phyloP scores from a whole-genome alignment of 106 monocot species.

The Posidonia australis region DNA sequence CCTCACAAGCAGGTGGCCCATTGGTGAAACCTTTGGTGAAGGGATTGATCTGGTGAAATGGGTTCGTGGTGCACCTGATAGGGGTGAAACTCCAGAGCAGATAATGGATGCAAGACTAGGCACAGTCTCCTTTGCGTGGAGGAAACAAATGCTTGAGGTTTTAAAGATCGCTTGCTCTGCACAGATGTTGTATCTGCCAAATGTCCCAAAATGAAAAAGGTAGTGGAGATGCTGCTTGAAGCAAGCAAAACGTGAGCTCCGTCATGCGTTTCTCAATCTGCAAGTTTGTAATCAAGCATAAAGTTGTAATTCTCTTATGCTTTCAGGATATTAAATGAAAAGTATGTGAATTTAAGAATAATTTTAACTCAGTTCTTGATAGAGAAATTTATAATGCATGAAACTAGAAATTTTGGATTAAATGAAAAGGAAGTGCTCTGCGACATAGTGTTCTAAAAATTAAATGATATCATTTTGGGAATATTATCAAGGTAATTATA shows the following conservation, averaged over 20 bases:
- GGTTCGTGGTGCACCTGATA: slow-evolving; percentile 44
- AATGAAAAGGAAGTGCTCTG: too few relatives aligned
- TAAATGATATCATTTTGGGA: too few relatives aligned
- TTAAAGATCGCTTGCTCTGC: slow-evolving; percentile 74
- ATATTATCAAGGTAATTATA: too few relatives aligned
- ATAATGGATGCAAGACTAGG: slow-evolving; percentile 84
- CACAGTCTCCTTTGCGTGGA: slow-evolving; percentile 72
- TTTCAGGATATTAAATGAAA: too few relatives aligned
- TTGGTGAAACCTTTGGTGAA: slow-evolving; percentile 67
- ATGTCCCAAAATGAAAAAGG: slow-evolving; percentile 78
- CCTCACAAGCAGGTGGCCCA: slow-evolving; percentile 43
- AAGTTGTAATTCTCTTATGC: too few relatives aligned
- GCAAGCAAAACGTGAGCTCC: slow-evolving; percentile 13
- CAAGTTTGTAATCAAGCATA: too few relatives aligned
- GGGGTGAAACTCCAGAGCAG: slow-evolving; percentile 73
- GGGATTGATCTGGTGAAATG: slow-evolving; percentile 83
- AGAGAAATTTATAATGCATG: too few relatives aligned
- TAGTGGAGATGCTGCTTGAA: slow-evolving; percentile 74
- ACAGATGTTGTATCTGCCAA: slow-evolving; percentile 51
- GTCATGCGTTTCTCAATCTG: too few relatives aligned
- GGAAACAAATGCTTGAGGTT: slow-evolving; percentile 73
- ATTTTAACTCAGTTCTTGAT: too few relatives aligned
- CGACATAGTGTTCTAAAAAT: too few relatives aligned
- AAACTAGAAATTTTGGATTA: too few relatives aligned
- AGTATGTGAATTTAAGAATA: too few relatives aligned